A percentile compares a stretch with the other conserved stretches of the same genome.
Evolutionary conservation across 2,329 filamentous ascomycete species (phyloP).

Genomic region (Calonectria pseudoreteaudii): DNA sequence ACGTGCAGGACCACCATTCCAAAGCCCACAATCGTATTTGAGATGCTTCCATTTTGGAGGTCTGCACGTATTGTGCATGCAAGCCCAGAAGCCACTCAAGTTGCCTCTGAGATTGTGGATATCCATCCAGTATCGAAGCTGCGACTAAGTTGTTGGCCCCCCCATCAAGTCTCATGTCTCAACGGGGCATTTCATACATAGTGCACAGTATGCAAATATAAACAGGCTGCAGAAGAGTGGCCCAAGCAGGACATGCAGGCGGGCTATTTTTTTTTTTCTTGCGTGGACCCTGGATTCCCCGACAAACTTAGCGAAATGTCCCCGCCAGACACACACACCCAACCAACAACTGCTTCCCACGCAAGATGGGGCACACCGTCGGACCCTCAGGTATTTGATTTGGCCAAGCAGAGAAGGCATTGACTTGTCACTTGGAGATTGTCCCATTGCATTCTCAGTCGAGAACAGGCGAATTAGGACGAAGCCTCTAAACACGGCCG

Average conservation of each 20-base stretch:
- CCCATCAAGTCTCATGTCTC: conserved; percentile 6
- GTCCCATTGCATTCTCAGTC: conserved; percentile 17
- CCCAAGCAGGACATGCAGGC: conserved; percentile 25
- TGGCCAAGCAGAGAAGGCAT: background rate
- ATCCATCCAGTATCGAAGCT: conserved; percentile 17
- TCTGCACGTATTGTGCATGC: background rate
- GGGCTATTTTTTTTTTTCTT: background rate
- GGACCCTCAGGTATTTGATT: background rate
- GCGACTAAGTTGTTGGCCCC: conserved; percentile 9
- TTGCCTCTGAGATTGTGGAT: conserved; percentile 22
- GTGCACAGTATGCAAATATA: conserved; percentile 9
- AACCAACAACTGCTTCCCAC: background rate
- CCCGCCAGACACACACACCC: background rate
- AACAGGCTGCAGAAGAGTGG: conserved; percentile 14
- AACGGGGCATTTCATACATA: conserved; percentile 15
- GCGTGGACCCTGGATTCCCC: conserved; percentile 6
- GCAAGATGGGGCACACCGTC: background rate
- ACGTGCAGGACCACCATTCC: conserved; percentile 14
- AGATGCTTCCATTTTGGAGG: background rate
- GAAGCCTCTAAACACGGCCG: conserved; percentile 12
- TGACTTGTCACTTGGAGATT: conserved; percentile 18
- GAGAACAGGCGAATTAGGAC: conserved; percentile 27
- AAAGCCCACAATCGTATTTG: conserved; percentile 4
- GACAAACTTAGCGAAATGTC: conserved; percentile 13
- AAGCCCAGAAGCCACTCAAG: background rate